Percentiles rank a stretch among this genome's conserved stretches.
These are phyloP conservation scores for Entonaema liquescens DNA, from an alignment of 495 filamentous ascomycete species.

Conservation along the genomic window DNA sequence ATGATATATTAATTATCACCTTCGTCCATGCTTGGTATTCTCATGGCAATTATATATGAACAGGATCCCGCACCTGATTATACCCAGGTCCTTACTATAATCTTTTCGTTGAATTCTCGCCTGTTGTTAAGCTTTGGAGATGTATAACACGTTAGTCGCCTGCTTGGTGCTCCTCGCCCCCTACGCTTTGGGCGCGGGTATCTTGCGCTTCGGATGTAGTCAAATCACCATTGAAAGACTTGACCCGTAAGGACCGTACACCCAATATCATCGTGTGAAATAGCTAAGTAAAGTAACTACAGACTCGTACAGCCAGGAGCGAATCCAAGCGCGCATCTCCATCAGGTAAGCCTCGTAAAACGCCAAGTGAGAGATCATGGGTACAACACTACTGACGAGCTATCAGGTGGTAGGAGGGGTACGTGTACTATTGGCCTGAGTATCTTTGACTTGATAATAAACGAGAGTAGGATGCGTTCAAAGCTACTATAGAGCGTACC, in stretches of 20 bases:
- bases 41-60: not conserved
- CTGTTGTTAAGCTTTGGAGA: not conserved
- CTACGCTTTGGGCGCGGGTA: not conserved
- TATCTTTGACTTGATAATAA: not conserved
- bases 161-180: not conserved
- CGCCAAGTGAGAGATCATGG: not conserved
- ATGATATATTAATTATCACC: not conserved
- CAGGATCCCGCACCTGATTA: no score
- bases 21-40: not conserved
- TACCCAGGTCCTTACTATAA: not conserved
- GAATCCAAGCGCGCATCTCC: not conserved
- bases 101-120: not conserved
- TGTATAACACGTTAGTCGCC: constrained; percentile 1
- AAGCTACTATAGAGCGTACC: constrained; percentile 39
- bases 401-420: not conserved
- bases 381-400: not conserved
- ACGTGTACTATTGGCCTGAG: not conserved
- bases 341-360: not conserved
- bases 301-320: constrained; percentile 13
- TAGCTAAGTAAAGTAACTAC: not conserved
- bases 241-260: constrained; percentile 27
- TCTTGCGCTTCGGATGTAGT: constrained; percentile 46
- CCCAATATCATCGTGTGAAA: not conserved
- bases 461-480: constrained; percentile 43
- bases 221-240: constrained; percentile 44